Conservation (phyloP, 2,329 filamentous ascomycete genomes). For the Monilinia vaccinii-corymbosi region DNA sequence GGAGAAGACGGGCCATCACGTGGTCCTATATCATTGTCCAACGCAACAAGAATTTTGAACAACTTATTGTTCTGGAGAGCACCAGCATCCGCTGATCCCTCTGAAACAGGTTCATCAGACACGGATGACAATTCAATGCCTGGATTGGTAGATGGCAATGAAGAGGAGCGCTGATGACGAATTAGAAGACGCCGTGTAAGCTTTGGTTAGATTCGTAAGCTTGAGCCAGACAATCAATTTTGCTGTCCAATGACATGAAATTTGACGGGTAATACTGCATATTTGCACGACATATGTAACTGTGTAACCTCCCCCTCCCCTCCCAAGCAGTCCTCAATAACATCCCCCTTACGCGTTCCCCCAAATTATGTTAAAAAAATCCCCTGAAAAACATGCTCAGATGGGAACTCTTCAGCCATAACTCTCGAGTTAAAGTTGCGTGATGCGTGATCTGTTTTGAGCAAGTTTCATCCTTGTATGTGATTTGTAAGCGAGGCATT, state of each 20-base stretch:
- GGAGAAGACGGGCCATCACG: not conserved
- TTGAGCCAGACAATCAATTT: not conserved
- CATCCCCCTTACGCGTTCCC: not conserved
- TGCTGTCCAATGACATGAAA: not conserved
- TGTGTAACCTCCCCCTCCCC: not conserved
- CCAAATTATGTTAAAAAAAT: not conserved
- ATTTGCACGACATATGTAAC: too few relatives aligned
- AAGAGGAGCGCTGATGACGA: not conserved
- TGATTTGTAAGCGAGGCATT: slow-evolving; percentile 7
- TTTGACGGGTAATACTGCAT: not conserved
- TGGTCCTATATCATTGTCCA: slow-evolving; percentile 8
- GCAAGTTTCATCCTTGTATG: slow-evolving; percentile 10
- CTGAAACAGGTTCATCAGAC: not conserved
- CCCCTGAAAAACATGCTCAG: slow-evolving; percentile 5
- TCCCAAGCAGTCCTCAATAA: not conserved
- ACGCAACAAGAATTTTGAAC: slow-evolving; percentile 17
- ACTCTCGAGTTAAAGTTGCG: too few relatives aligned
- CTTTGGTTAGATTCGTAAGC: not conserved
- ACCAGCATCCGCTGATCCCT: not conserved
- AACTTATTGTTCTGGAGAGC: slow-evolving; percentile 18
- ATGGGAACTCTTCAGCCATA: not conserved
- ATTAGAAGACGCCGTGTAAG: not conserved
- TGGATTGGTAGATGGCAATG: not conserved
- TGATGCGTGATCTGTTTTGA: slow-evolving; percentile 6
- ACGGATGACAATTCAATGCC: not conserved